Percentiles rank a stretch among this genome's conserved stretches.
These are phyloP conservation scores for Xylaria sp. DNA, from an alignment of 2,329 filamentous ascomycete genomes.

Conservation along the genomic window DNA sequence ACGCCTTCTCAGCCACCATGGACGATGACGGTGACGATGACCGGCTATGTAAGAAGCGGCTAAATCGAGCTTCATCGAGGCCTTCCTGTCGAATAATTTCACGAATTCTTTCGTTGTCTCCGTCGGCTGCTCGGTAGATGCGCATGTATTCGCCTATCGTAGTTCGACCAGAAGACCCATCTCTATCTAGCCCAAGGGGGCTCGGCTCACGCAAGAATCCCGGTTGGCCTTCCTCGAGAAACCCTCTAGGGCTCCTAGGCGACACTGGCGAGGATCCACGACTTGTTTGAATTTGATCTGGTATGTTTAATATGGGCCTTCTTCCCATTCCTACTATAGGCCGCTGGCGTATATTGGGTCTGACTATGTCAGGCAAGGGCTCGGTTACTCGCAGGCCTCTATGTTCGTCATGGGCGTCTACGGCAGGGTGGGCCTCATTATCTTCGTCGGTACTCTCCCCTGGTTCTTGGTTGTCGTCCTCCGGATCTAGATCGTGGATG, in stretches of 20 bases:
- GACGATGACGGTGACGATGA: constrained; percentile 30
- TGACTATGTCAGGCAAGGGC: constrained; percentile 24
- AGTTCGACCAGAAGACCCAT: constrained; percentile 38
- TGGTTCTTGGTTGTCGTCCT: constrained; percentile 25
- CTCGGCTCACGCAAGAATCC: constrained; percentile 25
- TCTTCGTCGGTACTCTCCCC: constrained; percentile 26
- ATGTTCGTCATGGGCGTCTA: constrained; percentile 21
- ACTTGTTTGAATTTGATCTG: constrained; percentile 24
- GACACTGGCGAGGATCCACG: constrained; percentile 23
- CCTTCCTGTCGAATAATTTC: constrained; percentile 66
- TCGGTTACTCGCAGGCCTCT: constrained; percentile 20
- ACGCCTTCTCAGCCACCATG: constrained; percentile 26
- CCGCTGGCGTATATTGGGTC: constrained; percentile 30
- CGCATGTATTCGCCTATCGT: constrained; percentile 51
- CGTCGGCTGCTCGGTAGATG: constrained; percentile 65
- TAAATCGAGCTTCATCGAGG: constrained; percentile 59
- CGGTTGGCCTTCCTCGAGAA: constrained; percentile 20
- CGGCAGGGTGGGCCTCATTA: constrained; percentile 6
- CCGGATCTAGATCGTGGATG: constrained; percentile 13
- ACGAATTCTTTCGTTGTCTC: constrained; percentile 63
- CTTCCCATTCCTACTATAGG: constrained; percentile 39
- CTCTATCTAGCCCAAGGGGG: constrained; percentile 25
- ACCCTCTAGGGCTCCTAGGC: constrained; percentile 17
- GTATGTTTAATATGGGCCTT: constrained; percentile 31
- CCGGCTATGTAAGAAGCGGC: constrained; percentile 31